Evolutionary conservation across 331 rosid genomes (phyloP).

Genomic region (Erythrophleum ivorense): DNA sequence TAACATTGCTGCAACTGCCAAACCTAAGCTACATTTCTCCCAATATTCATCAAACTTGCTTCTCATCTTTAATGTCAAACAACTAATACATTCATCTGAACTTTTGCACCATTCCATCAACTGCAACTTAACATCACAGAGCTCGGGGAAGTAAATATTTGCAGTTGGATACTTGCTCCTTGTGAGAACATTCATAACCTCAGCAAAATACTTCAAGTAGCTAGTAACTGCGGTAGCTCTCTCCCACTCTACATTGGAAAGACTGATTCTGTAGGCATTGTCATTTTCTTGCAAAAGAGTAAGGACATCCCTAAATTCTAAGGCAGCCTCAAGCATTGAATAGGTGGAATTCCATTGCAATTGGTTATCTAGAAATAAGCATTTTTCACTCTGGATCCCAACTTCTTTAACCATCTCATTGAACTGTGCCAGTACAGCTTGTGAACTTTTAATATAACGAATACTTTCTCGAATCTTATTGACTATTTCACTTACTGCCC

Average conservation of each 20-base stretch:
- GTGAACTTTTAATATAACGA: slow-evolving; percentile 71
- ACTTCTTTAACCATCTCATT: slow-evolving; percentile 71
- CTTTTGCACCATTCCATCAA: slow-evolving; percentile 92
- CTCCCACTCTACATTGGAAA: slow-evolving; percentile 81
- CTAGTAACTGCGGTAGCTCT: slow-evolving; percentile 58
- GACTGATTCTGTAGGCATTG: slow-evolving; percentile 52
- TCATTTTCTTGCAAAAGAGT: slow-evolving; percentile 77
- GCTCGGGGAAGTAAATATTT: slow-evolving; percentile 86
- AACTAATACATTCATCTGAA: slow-evolving; percentile 67
- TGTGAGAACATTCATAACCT: slow-evolving; percentile 61
- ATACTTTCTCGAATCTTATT: slow-evolving; percentile 72
- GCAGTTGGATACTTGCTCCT: slow-evolving; percentile 75
- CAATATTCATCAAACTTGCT: slow-evolving; percentile 79
- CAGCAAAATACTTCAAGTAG: slow-evolving; percentile 82
- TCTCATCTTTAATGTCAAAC: slow-evolving; percentile 69
- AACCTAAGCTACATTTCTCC: slow-evolving; percentile 72
- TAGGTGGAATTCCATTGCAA: slow-evolving; percentile 77
- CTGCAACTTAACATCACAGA: slow-evolving; percentile 84
- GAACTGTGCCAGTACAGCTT: slow-evolving; percentile 68
- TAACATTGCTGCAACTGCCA: slow-evolving; percentile 78
- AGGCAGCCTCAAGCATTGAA: slow-evolving; percentile 80
- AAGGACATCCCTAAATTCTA: slow-evolving; percentile 80
- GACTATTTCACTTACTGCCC: slow-evolving; percentile 60
- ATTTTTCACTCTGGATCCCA: slow-evolving; percentile 64
- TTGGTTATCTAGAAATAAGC: slow-evolving; percentile 71